phyloP scores from a whole-genome alignment of 2,329 filamentous ascomycete genomes.

The Gaeumannomyces sp. region DNA sequence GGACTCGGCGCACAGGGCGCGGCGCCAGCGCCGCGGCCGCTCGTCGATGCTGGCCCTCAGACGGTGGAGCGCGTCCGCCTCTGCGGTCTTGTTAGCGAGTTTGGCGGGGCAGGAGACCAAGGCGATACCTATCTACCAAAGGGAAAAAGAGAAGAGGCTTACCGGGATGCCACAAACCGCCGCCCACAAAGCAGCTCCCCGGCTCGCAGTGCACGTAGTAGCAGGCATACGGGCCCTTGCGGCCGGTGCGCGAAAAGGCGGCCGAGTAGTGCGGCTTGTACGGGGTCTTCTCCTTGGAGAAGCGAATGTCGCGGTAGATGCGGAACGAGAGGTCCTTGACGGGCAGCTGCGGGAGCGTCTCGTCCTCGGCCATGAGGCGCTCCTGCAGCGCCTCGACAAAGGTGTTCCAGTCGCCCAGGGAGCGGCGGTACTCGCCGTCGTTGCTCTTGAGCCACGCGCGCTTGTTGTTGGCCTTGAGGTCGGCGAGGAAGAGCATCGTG shows the following conservation, averaged over 20 bases:
- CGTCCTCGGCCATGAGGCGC: constrained; percentile 60
- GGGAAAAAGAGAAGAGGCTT: not conserved
- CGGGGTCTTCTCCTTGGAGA: constrained; percentile 76
- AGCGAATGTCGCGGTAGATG: constrained; percentile 81
- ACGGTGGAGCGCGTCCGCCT: constrained; percentile 55
- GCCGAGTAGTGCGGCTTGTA: constrained; percentile 84
- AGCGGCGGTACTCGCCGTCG: constrained; percentile 70
- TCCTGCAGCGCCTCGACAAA: constrained; percentile 70
- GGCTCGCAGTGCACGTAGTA: constrained; percentile 86
- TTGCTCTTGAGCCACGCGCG: constrained; percentile 59
- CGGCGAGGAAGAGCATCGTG: constrained; percentile 50
- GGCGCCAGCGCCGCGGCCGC: constrained; percentile 63
- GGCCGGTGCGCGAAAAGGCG: constrained; percentile 80
- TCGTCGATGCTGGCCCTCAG: constrained; percentile 72
- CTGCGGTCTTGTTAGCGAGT: constrained; percentile 31
- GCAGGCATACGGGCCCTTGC: constrained; percentile 79
- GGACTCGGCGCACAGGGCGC: constrained; percentile 52
- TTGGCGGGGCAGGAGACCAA: not conserved
- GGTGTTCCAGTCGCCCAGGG: constrained; percentile 73
- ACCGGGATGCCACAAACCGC: constrained; percentile 69
- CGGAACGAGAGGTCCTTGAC: constrained; percentile 81
- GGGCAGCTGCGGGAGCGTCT: constrained; percentile 80
- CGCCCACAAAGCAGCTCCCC: constrained; percentile 62
- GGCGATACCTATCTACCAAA: too few relatives aligned
- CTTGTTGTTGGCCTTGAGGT: constrained; percentile 54